These are phyloP conservation scores for Sophora flavescens DNA, from an alignment of 306 rosid species.

Conservation along the genomic window DNA sequence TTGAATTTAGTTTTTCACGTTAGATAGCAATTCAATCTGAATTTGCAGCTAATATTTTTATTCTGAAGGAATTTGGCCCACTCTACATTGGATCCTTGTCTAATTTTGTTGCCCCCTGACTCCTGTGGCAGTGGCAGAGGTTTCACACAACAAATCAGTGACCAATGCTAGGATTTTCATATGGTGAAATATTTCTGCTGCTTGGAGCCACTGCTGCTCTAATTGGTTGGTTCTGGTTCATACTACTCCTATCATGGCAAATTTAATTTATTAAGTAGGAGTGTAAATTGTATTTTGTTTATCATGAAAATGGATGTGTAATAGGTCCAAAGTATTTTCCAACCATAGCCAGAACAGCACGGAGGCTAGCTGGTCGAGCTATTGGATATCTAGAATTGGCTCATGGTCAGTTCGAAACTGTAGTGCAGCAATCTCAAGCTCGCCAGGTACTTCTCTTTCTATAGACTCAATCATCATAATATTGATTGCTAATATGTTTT, in stretches of 20 bases:
- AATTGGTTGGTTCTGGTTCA: constrained; percentile 43
- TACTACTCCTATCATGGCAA: constrained; percentile 1
- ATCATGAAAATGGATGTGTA: constrained; percentile 19
- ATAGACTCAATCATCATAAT: background rate
- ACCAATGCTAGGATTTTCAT: constrained; percentile 56
- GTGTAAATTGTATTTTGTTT: constrained; percentile 8
- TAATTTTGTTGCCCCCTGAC: constrained; percentile 8
- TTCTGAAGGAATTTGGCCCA: background rate
- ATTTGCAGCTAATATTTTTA: constrained; percentile 7
- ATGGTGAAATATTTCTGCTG: constrained; percentile 54
- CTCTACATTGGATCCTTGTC: background rate
- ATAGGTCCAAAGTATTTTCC: constrained; percentile 64
- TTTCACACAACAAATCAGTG: constrained; percentile 16
- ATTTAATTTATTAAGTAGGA: background rate
- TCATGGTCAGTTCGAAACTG: constrained; percentile 83
- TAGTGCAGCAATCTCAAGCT: constrained; percentile 88
- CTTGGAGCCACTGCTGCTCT: constrained; percentile 57
- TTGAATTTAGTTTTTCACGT: constrained; percentile 3
- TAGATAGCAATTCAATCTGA: background rate
- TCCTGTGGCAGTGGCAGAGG: constrained; percentile 13
- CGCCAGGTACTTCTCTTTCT: constrained; percentile 64
- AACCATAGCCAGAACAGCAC: constrained; percentile 56
- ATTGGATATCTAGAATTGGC: constrained; percentile 88
- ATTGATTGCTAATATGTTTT: constrained; percentile 9
- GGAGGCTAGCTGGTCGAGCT: constrained; percentile 65